Conservation (phyloP, 108 stramenopile genomes). For the Pseudonitzschia pungens region DNA sequence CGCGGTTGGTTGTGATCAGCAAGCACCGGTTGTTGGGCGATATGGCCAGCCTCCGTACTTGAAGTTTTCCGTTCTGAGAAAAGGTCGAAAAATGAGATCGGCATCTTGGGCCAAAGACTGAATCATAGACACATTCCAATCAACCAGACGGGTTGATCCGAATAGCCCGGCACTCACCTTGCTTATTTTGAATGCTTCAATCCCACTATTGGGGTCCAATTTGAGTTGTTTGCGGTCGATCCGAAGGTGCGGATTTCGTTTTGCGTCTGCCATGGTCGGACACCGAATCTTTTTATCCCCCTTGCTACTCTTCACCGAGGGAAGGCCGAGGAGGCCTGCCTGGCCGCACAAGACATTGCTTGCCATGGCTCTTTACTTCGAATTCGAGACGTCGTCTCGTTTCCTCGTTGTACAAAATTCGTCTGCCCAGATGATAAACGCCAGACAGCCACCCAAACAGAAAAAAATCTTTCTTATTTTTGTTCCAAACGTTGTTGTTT, state of each 20-base stretch:
- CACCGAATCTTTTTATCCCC: background rate
- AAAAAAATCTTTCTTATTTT: too few relatives aligned
- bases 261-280: background rate
- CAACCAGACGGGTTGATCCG: background rate
- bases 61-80: constrained; percentile 65
- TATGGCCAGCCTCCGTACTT: constrained; percentile 65
- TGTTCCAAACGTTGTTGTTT: too few relatives aligned
- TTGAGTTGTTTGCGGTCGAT: constrained; percentile 27
- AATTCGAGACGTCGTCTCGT: too few relatives aligned
- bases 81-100: background rate
- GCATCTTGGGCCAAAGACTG: background rate
- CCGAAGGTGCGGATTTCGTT: background rate
- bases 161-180: constrained; percentile 51
- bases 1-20: constrained; percentile 58
- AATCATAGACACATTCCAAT: background rate
- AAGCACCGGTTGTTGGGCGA: constrained; percentile 61
- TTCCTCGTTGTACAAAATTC: too few relatives aligned
- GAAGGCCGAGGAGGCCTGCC: constrained; percentile 20
- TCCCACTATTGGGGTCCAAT: constrained; percentile 11
- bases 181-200: constrained; percentile 67
- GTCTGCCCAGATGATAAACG: too few relatives aligned
- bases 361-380: background rate
- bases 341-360: constrained; percentile 33
- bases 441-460: too few relatives aligned
- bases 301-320: background rate